These are phyloP conservation scores for Aspergillus aculeatinus DNA, from an alignment of 2,329 filamentous ascomycete species.

Conservation along the genomic window DNA sequence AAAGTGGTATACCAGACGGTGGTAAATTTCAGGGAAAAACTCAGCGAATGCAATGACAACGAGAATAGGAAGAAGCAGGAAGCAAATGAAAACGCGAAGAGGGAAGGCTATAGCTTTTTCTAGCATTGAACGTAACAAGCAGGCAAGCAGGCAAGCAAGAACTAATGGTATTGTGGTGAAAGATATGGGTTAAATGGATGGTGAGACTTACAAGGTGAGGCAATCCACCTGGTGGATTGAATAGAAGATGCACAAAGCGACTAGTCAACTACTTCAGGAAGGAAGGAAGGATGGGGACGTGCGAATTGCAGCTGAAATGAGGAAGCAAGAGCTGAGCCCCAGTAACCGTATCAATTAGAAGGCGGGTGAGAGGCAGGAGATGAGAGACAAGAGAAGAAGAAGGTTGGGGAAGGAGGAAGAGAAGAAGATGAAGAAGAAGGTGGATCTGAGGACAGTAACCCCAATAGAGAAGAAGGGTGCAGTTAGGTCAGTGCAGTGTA, in stretches of 20 bases:
- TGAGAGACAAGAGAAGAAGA: background rate
- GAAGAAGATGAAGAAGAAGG: constrained; percentile 2
- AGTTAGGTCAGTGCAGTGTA: background rate
- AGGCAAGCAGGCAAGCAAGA: background rate
- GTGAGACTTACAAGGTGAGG: constrained; percentile 6
- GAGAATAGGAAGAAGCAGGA: background rate
- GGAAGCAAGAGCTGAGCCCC: background rate
- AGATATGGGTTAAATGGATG: background rate
- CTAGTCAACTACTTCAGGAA: background rate
- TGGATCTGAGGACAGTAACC: constrained; percentile 7
- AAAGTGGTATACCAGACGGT: background rate
- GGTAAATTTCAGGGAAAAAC: background rate
- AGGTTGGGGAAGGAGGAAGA: constrained; percentile 2
- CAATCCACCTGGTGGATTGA: background rate
- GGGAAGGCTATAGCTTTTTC: background rate
- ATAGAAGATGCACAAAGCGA: background rate
- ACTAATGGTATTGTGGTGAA: background rate
- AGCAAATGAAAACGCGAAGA: background rate
- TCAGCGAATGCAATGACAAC: background rate
- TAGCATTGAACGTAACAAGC: background rate
- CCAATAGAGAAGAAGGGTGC: constrained; percentile 14
- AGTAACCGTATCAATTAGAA: background rate
- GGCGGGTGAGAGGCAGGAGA: constrained; percentile 8
- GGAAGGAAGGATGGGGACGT: constrained; percentile 2
- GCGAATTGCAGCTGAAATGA: constrained; percentile 1